These are phyloP conservation scores for Cicer chorassanicum DNA, from an alignment of 306 rosid genomes.

Conservation along the genomic window DNA sequence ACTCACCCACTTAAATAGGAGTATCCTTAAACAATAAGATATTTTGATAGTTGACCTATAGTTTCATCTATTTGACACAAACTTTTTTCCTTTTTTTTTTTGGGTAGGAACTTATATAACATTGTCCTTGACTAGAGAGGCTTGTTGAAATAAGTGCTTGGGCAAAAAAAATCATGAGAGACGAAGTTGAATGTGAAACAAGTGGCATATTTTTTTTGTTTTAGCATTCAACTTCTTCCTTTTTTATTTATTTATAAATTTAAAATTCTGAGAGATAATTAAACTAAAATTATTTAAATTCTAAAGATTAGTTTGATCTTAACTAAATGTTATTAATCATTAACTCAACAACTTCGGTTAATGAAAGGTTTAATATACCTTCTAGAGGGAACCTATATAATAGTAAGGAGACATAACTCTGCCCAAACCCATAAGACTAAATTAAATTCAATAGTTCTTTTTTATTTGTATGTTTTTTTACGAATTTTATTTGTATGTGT, in stretches of 20 bases:
- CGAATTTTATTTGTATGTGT: too few species aligned
- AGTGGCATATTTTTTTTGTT: constrained; percentile 37
- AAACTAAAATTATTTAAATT: too few species aligned
- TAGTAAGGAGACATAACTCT: constrained; percentile 23
- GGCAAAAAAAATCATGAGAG: too few species aligned
- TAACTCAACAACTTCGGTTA: too few species aligned
- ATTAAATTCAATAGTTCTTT: constrained; percentile 27
- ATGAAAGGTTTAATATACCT: constrained; percentile 24
- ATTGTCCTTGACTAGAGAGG: constrained; percentile 48
- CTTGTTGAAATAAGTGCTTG: too few species aligned
- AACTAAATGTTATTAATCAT: too few species aligned
- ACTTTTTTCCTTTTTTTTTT: background rate
- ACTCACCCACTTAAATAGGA: constrained; percentile 46
- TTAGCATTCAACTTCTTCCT: too few species aligned
- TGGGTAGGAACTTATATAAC: constrained; percentile 35
- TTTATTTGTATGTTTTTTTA: background rate
- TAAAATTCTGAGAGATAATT: too few species aligned
- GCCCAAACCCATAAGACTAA: background rate
- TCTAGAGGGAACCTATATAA: constrained; percentile 27
- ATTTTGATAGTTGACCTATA: constrained; percentile 49
- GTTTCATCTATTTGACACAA: constrained; percentile 42
- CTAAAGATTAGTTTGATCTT: too few species aligned
- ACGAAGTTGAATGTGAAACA: constrained; percentile 45
- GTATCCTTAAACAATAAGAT: constrained; percentile 42
- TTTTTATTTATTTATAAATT: too few species aligned